Conservation (phyloP, 768 basidiomycete species). For the Boletus pseudopeckii region DNA sequence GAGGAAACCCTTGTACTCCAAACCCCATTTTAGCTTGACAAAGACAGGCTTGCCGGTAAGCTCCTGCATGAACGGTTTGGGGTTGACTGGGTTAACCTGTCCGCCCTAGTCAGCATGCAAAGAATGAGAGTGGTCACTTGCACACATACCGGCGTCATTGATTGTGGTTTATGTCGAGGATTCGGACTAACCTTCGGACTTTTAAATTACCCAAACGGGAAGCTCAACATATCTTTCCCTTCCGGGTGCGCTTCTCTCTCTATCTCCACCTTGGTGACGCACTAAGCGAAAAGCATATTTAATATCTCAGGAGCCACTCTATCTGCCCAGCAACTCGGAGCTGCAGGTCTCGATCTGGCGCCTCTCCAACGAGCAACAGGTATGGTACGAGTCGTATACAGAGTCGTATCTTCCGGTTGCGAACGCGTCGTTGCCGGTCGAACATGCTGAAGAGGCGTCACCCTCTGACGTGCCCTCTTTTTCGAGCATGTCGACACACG, state of each 20-base stretch:
- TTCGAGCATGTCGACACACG: constrained; percentile 27
- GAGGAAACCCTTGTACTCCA: constrained; percentile 98
- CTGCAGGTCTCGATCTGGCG: constrained; percentile 94
- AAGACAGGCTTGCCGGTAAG: constrained; percentile 96
- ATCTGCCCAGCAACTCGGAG: constrained; percentile 89
- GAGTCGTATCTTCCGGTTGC: constrained; percentile 82
- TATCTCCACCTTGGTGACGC: too few relatives aligned
- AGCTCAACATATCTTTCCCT: constrained; percentile 59
- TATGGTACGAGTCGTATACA: constrained; percentile 99
- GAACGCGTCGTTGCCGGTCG: constrained; percentile 25
- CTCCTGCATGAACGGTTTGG: constrained; percentile 98
- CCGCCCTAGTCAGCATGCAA: constrained; percentile 9
- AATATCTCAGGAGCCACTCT: constrained; percentile 79
- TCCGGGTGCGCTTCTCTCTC: constrained; percentile 56
- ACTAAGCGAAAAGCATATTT: too few relatives aligned
- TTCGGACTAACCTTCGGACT: constrained; percentile 32
- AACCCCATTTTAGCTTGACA: constrained; percentile 96
- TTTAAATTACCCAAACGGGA: constrained; percentile 32
- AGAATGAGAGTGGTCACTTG: background rate
- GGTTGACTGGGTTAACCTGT: constrained; percentile 91
- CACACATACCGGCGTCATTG: constrained; percentile 17
- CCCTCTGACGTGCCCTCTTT: constrained; percentile 20
- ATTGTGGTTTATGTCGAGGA: background rate
- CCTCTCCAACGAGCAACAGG: constrained; percentile 78
- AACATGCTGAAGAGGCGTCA: constrained; percentile 15